Conservation (phyloP, 2,329 filamentous ascomycete genomes). For the Botrytis cinerea region DNA sequence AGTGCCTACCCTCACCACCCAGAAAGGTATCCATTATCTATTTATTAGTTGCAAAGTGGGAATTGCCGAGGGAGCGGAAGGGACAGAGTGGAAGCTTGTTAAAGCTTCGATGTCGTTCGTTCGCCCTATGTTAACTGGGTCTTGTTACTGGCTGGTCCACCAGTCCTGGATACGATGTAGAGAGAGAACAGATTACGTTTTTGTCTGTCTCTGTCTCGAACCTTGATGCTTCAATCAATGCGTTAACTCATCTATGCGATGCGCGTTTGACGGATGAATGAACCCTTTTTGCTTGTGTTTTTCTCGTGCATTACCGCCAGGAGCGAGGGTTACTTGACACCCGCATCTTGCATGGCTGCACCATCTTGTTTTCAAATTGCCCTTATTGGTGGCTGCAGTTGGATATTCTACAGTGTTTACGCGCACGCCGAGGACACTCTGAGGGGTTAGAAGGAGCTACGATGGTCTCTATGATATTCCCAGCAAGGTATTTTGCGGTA, state of each 20-base stretch:
- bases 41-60: background rate
- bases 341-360: background rate
- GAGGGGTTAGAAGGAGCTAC: background rate
- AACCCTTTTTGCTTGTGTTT: background rate
- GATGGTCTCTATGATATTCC: background rate
- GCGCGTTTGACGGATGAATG: too few species aligned
- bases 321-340: background rate
- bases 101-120: slow-evolving; percentile 4
- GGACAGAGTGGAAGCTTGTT: background rate
- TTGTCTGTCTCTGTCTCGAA: background rate
- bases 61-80: background rate
- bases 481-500: background rate
- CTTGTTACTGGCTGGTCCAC: background rate
- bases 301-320: background rate
- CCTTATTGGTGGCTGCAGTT: background rate
- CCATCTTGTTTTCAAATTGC: background rate
- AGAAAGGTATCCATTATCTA: background rate
- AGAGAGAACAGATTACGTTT: background rate
- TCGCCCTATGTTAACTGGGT: background rate
- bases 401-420: background rate
- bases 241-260: background rate
- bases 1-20: background rate
- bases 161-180: background rate
- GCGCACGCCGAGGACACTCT: background rate
- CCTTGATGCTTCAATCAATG: background rate